Base-by-base conservation (phyloP, 2,329 filamentous ascomycete species). In the Colletotrichum camelliae region DNA sequence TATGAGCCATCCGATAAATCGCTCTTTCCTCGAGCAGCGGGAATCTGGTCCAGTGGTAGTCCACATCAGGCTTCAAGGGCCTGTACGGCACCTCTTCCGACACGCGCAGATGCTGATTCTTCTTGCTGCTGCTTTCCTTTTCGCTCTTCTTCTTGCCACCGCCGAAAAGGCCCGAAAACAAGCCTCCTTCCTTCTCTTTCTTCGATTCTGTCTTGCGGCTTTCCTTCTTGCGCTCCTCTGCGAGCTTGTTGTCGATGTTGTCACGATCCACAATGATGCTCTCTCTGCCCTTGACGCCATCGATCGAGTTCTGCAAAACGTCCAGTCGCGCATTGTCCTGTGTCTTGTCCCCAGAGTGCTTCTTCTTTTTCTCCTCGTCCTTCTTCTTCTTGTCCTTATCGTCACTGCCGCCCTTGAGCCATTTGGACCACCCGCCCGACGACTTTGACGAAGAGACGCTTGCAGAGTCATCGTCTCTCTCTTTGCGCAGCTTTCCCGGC, bases 1-100 rank as follows among this genome's bases (percentile, higher is more conserved):
- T 97, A 83, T 99, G 97, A 21, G 97, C 97, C 95, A 99, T 98
- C 77, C 97, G 93, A 85, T 99, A 99, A 75, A 99, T 99, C 24
- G 97, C 97, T 75, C 97, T 91, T 86, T 99, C 97, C 84, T 98
- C 96, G 70, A 98, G 88, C 70, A 99, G 96, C 15, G 96, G 96
- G 81, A 98, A 99, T 58, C 97, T 91, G 2, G 96, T 97, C 95
- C 97, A 99, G 80, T 96, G 95, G 85, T 98, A 99, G 84, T 98
- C 96, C 77, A 98, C 90, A 81, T 98, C 96, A 6, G 97, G 94
- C 78, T 93, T 93, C 70, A 98, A 87, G 43, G 93, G 89, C 67
- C 94, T 93, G 77, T 92, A 92, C 1, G 90, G 88, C 15, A 93
- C 93, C 57, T 98, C 96, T 4, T 96, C 96, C 0, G 96, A 98